Base-by-base conservation (phyloP, 1,284 basidiomycete genomes). In the Rhizoctonia solani region DNA sequence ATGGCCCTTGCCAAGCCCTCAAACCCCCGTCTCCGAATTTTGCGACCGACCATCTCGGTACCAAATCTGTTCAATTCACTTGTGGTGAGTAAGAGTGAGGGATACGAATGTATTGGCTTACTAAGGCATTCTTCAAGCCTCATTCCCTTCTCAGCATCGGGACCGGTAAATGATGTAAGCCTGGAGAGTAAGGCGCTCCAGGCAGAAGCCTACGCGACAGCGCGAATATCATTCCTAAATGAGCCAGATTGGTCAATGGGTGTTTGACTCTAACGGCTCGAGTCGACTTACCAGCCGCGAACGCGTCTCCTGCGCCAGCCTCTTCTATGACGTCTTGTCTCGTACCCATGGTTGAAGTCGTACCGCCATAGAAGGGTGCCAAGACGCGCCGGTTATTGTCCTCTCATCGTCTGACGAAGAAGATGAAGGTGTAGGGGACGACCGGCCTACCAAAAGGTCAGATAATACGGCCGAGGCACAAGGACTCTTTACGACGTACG, bases 161-260 rank as follows among this genome's bases (percentile, higher is more conserved):
- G 21, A 16, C 34, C 68, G 49, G 54, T 16, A 49, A 41, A 49
- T 37, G 53, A 32, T 42, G 50, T 25, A 42, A 52, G 21, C 58
- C 63, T 39, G 70, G 70, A 11, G 63, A 66, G 46, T 66, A 71
- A 9, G 58, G 58, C 13, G 67, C 46, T 9, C 69, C 65, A 8
- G 70, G 70, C 27, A 71, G 34, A 16, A 71, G 59, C 16, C 69
- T 47, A 27, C 69, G 69, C 4, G 70, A 71, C 19, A 71, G 69
- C 3, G 70, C 66, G 54, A 71, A 71, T 56, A 71, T 71, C 66
- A 71, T 70, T 2, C 69, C 70, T 71, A 19, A 16, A 39, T 39
- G 37, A 39, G 37, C 16, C 37, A 39, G 9, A n/a, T n/a, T n/a
- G n/a, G n/a, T 16, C 37, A 39, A 16, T 16, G 16, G 16, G 37